phyloP scores from a whole-genome alignment of 345 rosid genomes.

The Eucalyptus tenuipes region DNA sequence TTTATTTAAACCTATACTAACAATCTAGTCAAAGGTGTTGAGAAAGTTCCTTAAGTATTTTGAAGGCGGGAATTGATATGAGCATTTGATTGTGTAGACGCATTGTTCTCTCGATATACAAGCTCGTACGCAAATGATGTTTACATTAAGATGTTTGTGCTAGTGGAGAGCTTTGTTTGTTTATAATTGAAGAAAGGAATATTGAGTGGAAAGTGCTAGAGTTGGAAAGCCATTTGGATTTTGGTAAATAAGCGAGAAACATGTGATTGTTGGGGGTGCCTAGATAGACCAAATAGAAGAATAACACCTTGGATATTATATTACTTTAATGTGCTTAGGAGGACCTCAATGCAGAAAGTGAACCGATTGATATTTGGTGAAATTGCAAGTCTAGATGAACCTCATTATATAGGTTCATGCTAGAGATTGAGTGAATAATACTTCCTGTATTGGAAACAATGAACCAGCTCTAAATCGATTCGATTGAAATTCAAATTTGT shows the following conservation, averaged over 20 bases:
- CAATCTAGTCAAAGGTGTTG: background rate
- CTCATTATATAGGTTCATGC: background rate
- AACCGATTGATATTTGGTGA: background rate
- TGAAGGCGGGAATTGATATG: conserved; percentile 1
- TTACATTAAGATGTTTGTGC: background rate
- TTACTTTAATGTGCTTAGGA: background rate
- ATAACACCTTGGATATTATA: background rate
- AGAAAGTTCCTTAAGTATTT: conserved; percentile 3
- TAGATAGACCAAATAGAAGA: too few relatives aligned
- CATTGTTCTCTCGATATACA: background rate
- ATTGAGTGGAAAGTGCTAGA: background rate
- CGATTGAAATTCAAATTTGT: background rate
- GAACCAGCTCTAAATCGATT: background rate
- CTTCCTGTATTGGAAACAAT: background rate
- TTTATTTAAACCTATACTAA: background rate
- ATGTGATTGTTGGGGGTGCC: background rate
- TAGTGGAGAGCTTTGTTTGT: background rate
- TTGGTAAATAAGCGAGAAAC: background rate
- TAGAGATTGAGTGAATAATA: background rate
- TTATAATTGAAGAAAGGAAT: background rate
- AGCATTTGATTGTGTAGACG: background rate
- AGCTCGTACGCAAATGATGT: background rate
- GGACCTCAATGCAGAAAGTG: background rate
- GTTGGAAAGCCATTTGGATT: background rate
- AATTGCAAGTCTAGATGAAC: background rate